phyloP scores from a whole-genome alignment of 2,329 filamentous ascomycete species.

The Paracoccidioides lutzii region DNA sequence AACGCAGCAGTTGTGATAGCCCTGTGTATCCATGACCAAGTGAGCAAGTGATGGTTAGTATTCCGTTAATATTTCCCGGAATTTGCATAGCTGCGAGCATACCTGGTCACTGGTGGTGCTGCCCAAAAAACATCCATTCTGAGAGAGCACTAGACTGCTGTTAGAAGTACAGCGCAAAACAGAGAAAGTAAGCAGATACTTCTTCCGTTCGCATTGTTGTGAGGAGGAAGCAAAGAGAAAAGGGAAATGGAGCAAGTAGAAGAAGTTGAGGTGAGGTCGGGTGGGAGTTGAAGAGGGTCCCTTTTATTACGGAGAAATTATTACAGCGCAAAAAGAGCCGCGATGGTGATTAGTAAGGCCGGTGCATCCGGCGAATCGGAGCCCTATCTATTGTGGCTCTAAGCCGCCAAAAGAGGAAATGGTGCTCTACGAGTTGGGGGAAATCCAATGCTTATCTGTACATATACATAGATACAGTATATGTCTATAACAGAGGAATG shows the following conservation, averaged over 20 bases:
- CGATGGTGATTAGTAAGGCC: neutral
- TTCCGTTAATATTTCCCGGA: neutral
- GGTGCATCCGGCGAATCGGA: neutral
- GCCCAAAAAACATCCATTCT: slow-evolving; percentile 51
- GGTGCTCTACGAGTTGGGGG: too few relatives aligned
- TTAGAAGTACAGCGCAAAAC: neutral
- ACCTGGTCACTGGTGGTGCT: slow-evolving; percentile 55
- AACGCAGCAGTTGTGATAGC: slow-evolving; percentile 55
- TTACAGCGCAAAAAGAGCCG: neutral
- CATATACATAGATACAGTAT: too few relatives aligned
- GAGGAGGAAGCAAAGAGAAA: neutral
- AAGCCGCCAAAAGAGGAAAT: too few relatives aligned
- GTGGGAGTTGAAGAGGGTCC: neutral
- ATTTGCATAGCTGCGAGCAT: slow-evolving; percentile 15
- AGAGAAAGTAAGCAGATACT: neutral
- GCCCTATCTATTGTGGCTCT: neutral
- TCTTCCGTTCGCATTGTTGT: neutral
- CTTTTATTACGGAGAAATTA: neutral
- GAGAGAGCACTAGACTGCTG: neutral
- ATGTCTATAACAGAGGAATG: too few relatives aligned
- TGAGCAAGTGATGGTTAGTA: slow-evolving; percentile 1
- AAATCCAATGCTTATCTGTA: too few relatives aligned
- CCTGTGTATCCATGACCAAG: slow-evolving; percentile 31
- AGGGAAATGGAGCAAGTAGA: neutral
- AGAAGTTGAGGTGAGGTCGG: neutral